Evolutionary conservation across 1,139 yeast species (phyloP), one percentile per base, ranked within the genome.

Genomic region (Groenewaldozyma auringiensis): DNA sequence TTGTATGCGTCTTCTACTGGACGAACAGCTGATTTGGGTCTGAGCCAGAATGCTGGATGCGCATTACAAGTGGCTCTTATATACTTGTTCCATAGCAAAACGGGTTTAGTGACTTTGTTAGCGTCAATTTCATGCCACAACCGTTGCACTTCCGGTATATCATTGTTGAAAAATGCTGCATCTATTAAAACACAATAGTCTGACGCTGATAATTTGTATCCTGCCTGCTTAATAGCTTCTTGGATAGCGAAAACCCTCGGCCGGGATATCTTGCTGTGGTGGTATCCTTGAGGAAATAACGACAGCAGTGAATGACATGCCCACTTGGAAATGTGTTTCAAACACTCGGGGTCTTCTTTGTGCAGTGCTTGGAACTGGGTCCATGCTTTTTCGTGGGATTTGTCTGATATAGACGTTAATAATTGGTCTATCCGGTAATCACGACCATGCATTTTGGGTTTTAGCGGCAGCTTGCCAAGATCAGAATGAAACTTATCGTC

Each of bases 81-180:
- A 48, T 65, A 65, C 20, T 56, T 58, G 51, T 65, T 65, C 68
- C 67, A 65, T 37, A 63, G 55, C 21, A 49, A 53, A 11, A 61
- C 50, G 18, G 56, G 55, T 39, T 53, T 50, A 14, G 49, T 40
- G 14, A 53, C 47, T 4, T 50, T 42, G 11, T 40, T 16, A 8
- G 36, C 41, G 22, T 47, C 45, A 25, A 55, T 50, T 18, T 59
- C 58, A 1, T 47, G 37, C 68, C 68, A 64, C 21, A 60, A 46
- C 29, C 41, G 29, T 14, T 58, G 53, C 8, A 63, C 64, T 2
- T 44, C 47, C 1, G 47, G 44, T 31, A 48, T 45, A 11, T 56
- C 49, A 16, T 55, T 52, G 17, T 59, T 53, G 32, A 56, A 53
- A 29, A 57, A 55, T 17, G 66, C 66, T 4, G 53, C 49, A 18